A percentile compares a stretch with the other conserved stretches of the same genome.
phyloP scores from a whole-genome alignment of 495 filamentous ascomycete genomes.

The Aspergillus bertholletiae region DNA sequence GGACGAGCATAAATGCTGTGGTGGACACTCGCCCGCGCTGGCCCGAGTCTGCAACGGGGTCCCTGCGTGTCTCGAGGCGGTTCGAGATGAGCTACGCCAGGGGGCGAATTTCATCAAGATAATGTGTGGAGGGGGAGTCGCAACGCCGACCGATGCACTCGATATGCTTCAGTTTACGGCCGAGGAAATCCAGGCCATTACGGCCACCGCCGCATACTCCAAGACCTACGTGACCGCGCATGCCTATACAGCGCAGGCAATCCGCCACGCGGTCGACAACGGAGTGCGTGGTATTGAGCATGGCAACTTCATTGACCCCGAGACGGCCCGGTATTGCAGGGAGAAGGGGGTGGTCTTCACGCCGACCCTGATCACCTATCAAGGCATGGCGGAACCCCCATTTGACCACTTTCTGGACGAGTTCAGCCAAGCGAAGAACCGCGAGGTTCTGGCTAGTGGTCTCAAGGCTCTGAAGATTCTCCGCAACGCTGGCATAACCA shows the following conservation, averaged over 20 bases:
- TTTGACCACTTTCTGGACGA: constrained; percentile 42
- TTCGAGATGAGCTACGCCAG: constrained; percentile 47
- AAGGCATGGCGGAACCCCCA: constrained; percentile 39
- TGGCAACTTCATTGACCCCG: constrained; percentile 49
- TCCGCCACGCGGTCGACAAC: constrained; percentile 51
- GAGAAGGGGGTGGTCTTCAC: constrained; percentile 46
- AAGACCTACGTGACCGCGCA: constrained; percentile 55
- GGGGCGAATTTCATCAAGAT: constrained; percentile 59
- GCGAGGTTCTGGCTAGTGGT: constrained; percentile 41
- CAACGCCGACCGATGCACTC: constrained; percentile 46
- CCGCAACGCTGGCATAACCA: constrained; percentile 43
- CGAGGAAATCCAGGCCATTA: constrained; percentile 50
- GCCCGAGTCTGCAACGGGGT: constrained; percentile 49
- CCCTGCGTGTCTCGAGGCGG: constrained; percentile 44
- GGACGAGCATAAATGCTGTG: constrained; percentile 40
- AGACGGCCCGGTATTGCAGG: constrained; percentile 46
- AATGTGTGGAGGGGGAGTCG: constrained; percentile 53
- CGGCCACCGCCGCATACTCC: constrained; percentile 38
- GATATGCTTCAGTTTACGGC: constrained; percentile 49
- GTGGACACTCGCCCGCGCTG: constrained; percentile 26
- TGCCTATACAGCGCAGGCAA: constrained; percentile 48
- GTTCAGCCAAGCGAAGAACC: constrained; percentile 41
- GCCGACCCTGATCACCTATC: constrained; percentile 51
- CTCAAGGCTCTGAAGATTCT: constrained; percentile 42
- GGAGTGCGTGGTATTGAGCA: constrained; percentile 56